Evolutionary conservation across 164 flowering plant genomes (phyloP).

Genomic region (Malania oleifera): DNA sequence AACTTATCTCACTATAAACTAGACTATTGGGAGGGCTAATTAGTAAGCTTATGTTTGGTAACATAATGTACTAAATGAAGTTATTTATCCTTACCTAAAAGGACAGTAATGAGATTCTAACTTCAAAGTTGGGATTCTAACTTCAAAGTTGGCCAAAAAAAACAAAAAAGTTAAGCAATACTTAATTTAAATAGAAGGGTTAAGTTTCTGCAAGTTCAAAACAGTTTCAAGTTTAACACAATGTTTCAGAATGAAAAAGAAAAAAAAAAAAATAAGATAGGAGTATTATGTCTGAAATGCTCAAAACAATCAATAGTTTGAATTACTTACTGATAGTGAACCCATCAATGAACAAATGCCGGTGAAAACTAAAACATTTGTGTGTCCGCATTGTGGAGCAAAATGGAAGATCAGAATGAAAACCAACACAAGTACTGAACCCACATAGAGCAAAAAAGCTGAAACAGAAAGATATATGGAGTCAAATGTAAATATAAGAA

Average conservation of each 20-base stretch:
- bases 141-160: no score
- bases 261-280: background rate
- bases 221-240: background rate
- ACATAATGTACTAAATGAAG: no score
- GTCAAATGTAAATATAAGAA: background rate
- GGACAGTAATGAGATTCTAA: no score
- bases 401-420: slow-evolving; percentile 62
- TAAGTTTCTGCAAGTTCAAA: background rate
- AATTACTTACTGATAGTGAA: slow-evolving; percentile 64
- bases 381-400: slow-evolving; percentile 60
- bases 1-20: no score
- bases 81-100: no score
- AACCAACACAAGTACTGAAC: slow-evolving; percentile 57
- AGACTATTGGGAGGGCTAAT: no score
- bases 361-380: slow-evolving; percentile 66
- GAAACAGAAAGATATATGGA: slow-evolving; percentile 21
- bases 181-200: background rate
- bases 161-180: background rate
- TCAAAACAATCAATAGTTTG: background rate
- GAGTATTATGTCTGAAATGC: background rate
- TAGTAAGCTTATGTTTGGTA: no score
- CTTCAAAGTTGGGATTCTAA: no score
- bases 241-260: background rate
- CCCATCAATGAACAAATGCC: slow-evolving; percentile 93
- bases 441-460: slow-evolving; percentile 80